Percentiles rank a stretch among this genome's conserved stretches.
Conservation (phyloP, 2,329 filamentous ascomycete species). For the Pezicula radicicola region DNA sequence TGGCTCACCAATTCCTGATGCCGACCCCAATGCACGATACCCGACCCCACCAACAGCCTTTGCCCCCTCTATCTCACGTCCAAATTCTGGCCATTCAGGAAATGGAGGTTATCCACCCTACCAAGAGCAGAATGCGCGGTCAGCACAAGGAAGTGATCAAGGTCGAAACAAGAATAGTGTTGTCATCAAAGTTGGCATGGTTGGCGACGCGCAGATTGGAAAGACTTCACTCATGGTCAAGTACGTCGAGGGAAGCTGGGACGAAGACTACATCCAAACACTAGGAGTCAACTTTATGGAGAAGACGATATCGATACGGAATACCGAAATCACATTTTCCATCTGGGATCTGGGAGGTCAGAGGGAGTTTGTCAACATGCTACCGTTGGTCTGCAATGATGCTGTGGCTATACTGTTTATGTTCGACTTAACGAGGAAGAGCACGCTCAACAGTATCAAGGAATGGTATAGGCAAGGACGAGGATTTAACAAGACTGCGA, state of each 20-base stretch:
- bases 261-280: conserved; percentile 99
- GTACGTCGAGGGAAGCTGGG: conserved; percentile 98
- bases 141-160: conserved; percentile 18
- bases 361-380: conserved; percentile 99
- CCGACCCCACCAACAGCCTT: conserved; percentile 28
- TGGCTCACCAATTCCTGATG: conserved; percentile 21
- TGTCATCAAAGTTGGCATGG: conserved; percentile 99
- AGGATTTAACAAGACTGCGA: conserved; percentile 99
- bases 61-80: conserved; percentile 27
- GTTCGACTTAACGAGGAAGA: conserved; percentile 98
- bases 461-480: conserved; percentile 98
- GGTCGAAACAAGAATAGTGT: conserved; percentile 59
- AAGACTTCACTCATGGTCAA: conserved; percentile 99
- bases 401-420: conserved; percentile 98
- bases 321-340: conserved; percentile 98
- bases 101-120: conserved; percentile 27
- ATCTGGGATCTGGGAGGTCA: conserved; percentile 99
- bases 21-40: conserved; percentile 26
- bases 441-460: conserved; percentile 98
- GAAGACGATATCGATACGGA: conserved; percentile 98
- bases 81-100: conserved; percentile 28
- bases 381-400: conserved; percentile 98
- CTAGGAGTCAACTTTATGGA: conserved; percentile 99
- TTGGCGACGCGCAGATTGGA: conserved; percentile 97
- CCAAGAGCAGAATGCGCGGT: conserved; percentile 28